A percentile compares a stretch with the other conserved stretches of the same genome.
These are phyloP conservation scores for Cytospora piceae DNA, from an alignment of 2,329 filamentous ascomycete species.

Conservation along the genomic window DNA sequence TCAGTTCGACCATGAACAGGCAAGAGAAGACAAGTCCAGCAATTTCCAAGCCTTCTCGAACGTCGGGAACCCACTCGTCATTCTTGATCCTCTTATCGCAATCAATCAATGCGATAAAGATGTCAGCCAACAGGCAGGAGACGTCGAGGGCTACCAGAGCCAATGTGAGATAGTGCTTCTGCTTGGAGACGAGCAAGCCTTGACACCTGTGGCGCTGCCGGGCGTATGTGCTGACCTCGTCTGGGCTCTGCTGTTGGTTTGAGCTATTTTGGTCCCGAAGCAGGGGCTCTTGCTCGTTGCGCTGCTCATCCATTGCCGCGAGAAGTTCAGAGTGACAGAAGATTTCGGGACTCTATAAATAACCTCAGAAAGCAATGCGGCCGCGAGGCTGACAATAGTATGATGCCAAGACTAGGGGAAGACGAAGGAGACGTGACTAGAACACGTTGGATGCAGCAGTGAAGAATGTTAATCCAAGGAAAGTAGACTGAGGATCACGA, in stretches of 20 bases:
- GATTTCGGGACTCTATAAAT: background rate
- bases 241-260: slow-evolving; percentile 14
- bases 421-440: background rate
- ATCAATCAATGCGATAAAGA: slow-evolving; percentile 53
- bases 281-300: slow-evolving; percentile 27
- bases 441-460: background rate
- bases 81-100: slow-evolving; percentile 48
- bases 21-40: slow-evolving; percentile 63
- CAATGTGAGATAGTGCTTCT: slow-evolving; percentile 52
- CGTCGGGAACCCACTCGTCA: slow-evolving; percentile 46
- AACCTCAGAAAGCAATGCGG: no score
- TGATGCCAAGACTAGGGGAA: slow-evolving; percentile 16
- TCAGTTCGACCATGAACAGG: slow-evolving; percentile 67
- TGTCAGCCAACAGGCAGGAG: slow-evolving; percentile 48
- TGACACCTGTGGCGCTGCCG: slow-evolving; percentile 15
- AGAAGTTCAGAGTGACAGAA: background rate
- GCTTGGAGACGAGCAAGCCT: slow-evolving; percentile 32
- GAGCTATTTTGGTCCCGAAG: slow-evolving; percentile 7
- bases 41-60: slow-evolving; percentile 49
- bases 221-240: slow-evolving; percentile 17
- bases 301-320: slow-evolving; percentile 22
- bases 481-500: background rate
- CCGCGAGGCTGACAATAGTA: slow-evolving; percentile 6
- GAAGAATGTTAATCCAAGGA: background rate
- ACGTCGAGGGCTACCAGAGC: slow-evolving; percentile 51